phyloP scores from a whole-genome alignment of 2,329 filamentous ascomycete genomes.

The Fusarium sp. region DNA sequence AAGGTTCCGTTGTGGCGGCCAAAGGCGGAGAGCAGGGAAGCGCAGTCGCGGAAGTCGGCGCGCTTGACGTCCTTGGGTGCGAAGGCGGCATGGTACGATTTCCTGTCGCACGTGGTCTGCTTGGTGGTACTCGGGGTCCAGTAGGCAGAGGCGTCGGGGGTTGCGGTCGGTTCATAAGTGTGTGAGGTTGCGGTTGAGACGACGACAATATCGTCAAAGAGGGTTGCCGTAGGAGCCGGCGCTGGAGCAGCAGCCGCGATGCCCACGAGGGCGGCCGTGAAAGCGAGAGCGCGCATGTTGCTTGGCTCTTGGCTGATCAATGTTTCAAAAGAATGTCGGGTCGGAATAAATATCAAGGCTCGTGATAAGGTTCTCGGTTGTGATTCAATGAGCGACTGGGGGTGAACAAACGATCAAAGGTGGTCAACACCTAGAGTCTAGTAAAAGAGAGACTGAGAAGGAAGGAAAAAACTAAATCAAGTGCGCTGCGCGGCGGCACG shows the following conservation, averaged over 20 bases:
- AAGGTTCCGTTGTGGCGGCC: slow-evolving; percentile 52
- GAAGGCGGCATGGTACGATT: slow-evolving; percentile 39
- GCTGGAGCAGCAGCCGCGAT: slow-evolving; percentile 37
- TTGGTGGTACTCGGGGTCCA: slow-evolving; percentile 47
- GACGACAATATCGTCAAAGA: slow-evolving; percentile 30
- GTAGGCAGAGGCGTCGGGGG: slow-evolving; percentile 32
- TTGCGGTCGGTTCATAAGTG: slow-evolving; percentile 3
- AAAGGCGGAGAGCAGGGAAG: slow-evolving; percentile 52
- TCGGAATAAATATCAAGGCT: neutral
- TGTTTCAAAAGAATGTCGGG: neutral
- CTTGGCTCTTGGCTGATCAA: neutral
- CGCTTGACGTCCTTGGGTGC: slow-evolving; percentile 37
- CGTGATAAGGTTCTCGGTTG: slow-evolving; percentile 1
- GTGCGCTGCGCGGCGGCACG: slow-evolving; percentile 26
- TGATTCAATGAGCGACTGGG: slow-evolving; percentile 27
- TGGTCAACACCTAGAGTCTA: slow-evolving; percentile 36
- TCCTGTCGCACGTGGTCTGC: slow-evolving; percentile 48
- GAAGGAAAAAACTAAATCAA: neutral
- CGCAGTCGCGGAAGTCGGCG: slow-evolving; percentile 52
- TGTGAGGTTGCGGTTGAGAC: slow-evolving; percentile 34
- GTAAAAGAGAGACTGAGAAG: slow-evolving; percentile 41
- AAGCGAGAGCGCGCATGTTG: slow-evolving; percentile 30
- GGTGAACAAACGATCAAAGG: slow-evolving; percentile 25
- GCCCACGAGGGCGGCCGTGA: slow-evolving; percentile 28
- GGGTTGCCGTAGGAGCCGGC: slow-evolving; percentile 1